Base-by-base conservation (phyloP, 805 yeast genomes). In the Saccharomycopsis babjevae region DNA sequence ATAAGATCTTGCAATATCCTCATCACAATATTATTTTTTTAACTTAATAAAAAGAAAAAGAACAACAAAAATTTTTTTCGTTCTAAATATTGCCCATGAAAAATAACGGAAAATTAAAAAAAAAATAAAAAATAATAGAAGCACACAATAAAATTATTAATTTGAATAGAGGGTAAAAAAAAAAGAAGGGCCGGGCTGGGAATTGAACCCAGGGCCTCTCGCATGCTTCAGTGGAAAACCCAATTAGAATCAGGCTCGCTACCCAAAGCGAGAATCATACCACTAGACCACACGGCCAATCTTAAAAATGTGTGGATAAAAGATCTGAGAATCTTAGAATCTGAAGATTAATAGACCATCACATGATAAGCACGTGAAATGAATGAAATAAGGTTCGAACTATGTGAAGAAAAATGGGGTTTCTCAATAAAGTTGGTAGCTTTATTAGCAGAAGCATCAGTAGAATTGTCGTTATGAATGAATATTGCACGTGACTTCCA, bases 181-280 rank as follows among this genome's bases (percentile, higher is more conserved):
- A 60, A 60, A 62, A 58, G 56, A 54, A 52, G 65, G 65, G 65
- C 65, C 61, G 65, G 54, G 65, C 65, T 61, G 65, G 65, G 65
- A 62, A 62, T 62, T 62, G 65, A 62, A 62, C 65, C 65, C 65
- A 56, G 65, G 65, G 58, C 65, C 65, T 62, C 65, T 62, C 65
- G 63, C 63, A 62, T 57, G 52, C 39, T 59, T 58, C 32, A 38
- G 57, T 55, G 54, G 22, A 42, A 16, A 36, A 30, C 52, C 57
- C 50, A 39, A 22, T 50, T 50, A 13, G 16, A 25, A 46, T 50
- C 56, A 42, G 56, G 40, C 18, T 62, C 63, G 63, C 61, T 59
- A 69, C 80, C 80, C 80, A 77, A 77, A 77, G 80, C 80, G 79
- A 77, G 80, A 77, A 77, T 77, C 81, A 77, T 77, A 77, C 81